Conservation (phyloP, 2,329 filamentous ascomycete species). For the Huntiella savannae region DNA sequence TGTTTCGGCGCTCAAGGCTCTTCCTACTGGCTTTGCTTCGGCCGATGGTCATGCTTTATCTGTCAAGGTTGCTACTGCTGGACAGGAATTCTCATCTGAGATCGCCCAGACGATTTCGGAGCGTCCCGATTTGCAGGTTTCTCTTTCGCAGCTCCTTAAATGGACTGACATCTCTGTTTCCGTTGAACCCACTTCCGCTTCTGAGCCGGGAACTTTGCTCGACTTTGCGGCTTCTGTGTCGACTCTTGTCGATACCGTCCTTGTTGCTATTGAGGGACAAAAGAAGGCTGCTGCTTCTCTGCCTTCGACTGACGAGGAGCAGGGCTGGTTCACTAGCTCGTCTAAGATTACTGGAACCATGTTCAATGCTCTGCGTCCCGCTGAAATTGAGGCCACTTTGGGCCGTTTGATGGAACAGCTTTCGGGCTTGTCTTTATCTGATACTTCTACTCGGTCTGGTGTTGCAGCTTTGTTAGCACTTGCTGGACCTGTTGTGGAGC, state of each 20-base stretch:
- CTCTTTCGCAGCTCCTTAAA: slow-evolving; percentile 43
- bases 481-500: slow-evolving; percentile 50
- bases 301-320: slow-evolving; percentile 19
- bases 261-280: slow-evolving; percentile 62
- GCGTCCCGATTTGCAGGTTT: slow-evolving; percentile 42
- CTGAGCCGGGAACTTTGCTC: slow-evolving; percentile 15
- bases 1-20: slow-evolving; percentile 23
- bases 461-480: slow-evolving; percentile 30
- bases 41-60: slow-evolving; percentile 19
- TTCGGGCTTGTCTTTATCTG: not conserved
- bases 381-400: slow-evolving; percentile 17
- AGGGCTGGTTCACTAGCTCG: slow-evolving; percentile 28
- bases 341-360: slow-evolving; percentile 5
- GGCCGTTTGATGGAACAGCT: slow-evolving; percentile 21
- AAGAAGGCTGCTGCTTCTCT: slow-evolving; percentile 34
- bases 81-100: slow-evolving; percentile 21
- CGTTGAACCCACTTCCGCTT: slow-evolving; percentile 9
- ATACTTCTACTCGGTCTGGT: not conserved
- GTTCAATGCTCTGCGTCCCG: slow-evolving; percentile 9
- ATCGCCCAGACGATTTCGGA: slow-evolving; percentile 21
- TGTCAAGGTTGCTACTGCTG: slow-evolving; percentile 18
- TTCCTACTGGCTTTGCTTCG: slow-evolving; percentile 34
- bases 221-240: slow-evolving; percentile 40
- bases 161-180: slow-evolving; percentile 33
- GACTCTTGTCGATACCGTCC: slow-evolving; percentile 50